Conservation (phyloP, 768 basidiomycete genomes). For the Suillus clintonianus region DNA sequence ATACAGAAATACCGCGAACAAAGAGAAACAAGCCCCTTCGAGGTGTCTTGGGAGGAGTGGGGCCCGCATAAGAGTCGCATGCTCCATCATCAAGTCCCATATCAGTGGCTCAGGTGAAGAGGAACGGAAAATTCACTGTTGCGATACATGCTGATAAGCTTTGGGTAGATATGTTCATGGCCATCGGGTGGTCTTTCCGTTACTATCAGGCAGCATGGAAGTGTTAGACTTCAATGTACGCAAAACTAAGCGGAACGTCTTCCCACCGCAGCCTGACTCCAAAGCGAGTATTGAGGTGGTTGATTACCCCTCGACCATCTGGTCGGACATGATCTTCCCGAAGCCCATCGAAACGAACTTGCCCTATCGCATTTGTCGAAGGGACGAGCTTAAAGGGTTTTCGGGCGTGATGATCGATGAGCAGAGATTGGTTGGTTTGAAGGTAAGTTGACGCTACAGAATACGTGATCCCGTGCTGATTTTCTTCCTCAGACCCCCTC, state of each 20-base stretch:
- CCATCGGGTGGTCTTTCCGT: slow-evolving; percentile 34
- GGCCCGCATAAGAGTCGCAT: slow-evolving; percentile 37
- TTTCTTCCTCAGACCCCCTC: slow-evolving; percentile 20
- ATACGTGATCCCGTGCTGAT: not conserved
- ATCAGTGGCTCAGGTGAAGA: slow-evolving; percentile 44
- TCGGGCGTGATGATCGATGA: slow-evolving; percentile 47
- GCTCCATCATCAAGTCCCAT: slow-evolving; percentile 26
- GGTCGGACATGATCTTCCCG: slow-evolving; percentile 22
- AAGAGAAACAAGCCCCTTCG: not conserved
- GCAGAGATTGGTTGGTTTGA: slow-evolving; percentile 40
- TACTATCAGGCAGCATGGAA: slow-evolving; percentile 3
- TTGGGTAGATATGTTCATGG: slow-evolving; percentile 44
- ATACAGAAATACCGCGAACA: slow-evolving; percentile 5
- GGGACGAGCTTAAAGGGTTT: slow-evolving; percentile 28
- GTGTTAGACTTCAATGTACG: slow-evolving; percentile 36
- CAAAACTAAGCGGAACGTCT: slow-evolving; percentile 7
- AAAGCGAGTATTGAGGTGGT: slow-evolving; percentile 4
- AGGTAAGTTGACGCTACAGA: slow-evolving; percentile 28
- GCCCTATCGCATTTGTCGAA: slow-evolving; percentile 32
- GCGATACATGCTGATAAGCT: not conserved
- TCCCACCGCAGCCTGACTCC: not conserved
- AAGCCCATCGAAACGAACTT: slow-evolving; percentile 25
- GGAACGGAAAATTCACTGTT: not conserved
- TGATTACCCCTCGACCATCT: slow-evolving; percentile 11
- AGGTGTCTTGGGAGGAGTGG: slow-evolving; percentile 41